A percentile compares a stretch with the other conserved stretches of the same genome.
Conservation (phyloP, 176 grass and related monocot species). For the Oryza meridionalis region DNA sequence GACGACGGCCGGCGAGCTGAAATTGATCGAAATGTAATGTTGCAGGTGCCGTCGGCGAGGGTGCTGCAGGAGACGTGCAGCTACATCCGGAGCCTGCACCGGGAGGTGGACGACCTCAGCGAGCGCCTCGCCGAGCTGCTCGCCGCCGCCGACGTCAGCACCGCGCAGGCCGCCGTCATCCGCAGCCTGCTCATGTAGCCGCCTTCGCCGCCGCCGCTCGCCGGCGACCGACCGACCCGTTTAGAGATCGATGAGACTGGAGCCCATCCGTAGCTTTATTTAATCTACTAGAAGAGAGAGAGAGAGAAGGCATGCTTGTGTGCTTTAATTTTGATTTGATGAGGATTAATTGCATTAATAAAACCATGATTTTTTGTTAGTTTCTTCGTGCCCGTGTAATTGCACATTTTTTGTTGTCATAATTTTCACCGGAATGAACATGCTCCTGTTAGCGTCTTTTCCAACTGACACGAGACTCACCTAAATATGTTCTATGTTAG, state of each 20-base stretch:
- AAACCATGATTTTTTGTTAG: neutral
- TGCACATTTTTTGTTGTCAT: neutral
- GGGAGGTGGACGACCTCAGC: constrained; percentile 66
- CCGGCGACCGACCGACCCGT: neutral
- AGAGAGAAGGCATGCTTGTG: neutral
- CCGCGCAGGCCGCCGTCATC: constrained; percentile 60
- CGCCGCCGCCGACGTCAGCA: constrained; percentile 46
- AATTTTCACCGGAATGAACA: neutral
- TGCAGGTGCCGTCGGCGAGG: constrained; percentile 54
- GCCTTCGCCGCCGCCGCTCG: neutral
- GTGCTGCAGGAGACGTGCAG: constrained; percentile 72
- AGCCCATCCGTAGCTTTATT: neutral
- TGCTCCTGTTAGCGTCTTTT: neutral
- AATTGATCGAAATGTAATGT: too few species aligned
- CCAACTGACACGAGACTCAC: too few species aligned
- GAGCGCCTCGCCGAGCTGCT: constrained; percentile 62
- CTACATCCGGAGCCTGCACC: constrained; percentile 68
- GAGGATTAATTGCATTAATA: neutral
- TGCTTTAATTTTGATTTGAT: neutral
- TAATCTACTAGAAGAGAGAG: neutral
- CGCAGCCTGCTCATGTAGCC: constrained; percentile 56
- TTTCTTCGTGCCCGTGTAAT: neutral
- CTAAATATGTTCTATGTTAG: too few species aligned
- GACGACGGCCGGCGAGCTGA: too few species aligned
- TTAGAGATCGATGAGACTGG: neutral